Conservation (phyloP, 129 eudicot species). For the Saposhnikovia divaricata region DNA sequence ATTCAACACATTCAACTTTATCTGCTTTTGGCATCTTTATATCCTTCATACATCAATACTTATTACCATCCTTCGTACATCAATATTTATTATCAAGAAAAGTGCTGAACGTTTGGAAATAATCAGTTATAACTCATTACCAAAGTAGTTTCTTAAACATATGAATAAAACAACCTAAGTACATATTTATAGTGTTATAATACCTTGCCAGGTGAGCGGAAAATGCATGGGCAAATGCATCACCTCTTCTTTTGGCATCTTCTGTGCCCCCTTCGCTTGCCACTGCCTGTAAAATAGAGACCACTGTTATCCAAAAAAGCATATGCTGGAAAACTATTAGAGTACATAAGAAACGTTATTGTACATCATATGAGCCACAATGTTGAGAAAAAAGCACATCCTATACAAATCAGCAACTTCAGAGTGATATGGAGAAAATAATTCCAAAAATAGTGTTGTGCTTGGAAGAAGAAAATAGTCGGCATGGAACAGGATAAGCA, state of each 20-base stretch:
- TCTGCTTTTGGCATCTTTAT: neutral
- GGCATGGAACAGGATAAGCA: neutral
- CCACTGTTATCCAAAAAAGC: neutral
- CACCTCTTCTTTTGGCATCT: slow-evolving; percentile 96
- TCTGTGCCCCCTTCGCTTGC: slow-evolving; percentile 99
- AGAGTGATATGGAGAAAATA: neutral
- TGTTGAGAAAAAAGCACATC: neutral
- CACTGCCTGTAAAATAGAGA: slow-evolving; percentile 60
- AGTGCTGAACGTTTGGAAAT: neutral
- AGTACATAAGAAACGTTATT: neutral
- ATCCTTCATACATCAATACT: neutral
- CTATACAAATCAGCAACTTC: neutral
- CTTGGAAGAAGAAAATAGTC: neutral
- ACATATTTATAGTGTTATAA: neutral
- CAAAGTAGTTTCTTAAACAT: neutral
- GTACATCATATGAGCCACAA: neutral
- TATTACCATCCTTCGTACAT: neutral
- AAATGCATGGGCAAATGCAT: slow-evolving; percentile 97
- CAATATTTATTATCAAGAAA: neutral
- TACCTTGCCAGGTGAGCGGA: slow-evolving; percentile 98
- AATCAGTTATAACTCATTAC: neutral
- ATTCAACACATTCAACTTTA: neutral
- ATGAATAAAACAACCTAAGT: neutral
- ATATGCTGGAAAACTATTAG: neutral
- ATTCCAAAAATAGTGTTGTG: neutral